A percentile compares a stretch with the other conserved stretches of the same genome.
phyloP scores from a whole-genome alignment of 345 rosid genomes.

The Zanthoxylum bungeanum region DNA sequence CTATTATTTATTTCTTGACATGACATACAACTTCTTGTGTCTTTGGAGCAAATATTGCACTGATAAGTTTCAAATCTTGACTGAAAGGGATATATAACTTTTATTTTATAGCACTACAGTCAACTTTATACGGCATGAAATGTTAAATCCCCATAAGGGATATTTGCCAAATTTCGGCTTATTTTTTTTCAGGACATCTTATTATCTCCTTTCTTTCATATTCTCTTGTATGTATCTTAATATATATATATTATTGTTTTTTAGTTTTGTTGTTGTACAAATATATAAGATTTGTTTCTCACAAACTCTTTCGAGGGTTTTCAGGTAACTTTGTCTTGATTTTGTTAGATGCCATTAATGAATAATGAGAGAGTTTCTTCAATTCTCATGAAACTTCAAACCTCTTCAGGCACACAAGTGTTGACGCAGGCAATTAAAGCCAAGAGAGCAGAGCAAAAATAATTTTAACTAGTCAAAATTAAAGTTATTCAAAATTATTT shows the following conservation, averaged over 20 bases:
- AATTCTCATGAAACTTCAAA: too few species aligned
- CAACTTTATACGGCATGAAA: constrained; percentile 14
- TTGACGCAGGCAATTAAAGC: too few species aligned
- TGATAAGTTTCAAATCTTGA: constrained; percentile 5
- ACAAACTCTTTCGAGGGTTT: background rate
- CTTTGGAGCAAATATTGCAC: background rate
- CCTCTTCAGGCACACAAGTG: too few species aligned
- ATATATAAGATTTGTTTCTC: background rate
- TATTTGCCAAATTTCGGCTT: background rate
- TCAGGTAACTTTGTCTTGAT: constrained; percentile 11
- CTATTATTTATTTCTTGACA: background rate
- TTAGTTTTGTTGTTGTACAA: too few species aligned
- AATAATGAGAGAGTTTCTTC: too few species aligned
- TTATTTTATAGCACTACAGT: background rate
- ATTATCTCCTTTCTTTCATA: background rate
- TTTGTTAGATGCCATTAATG: too few species aligned
- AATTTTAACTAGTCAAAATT: too few species aligned
- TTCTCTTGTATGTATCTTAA: background rate
- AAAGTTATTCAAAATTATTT: too few species aligned
- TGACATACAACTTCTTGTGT: background rate
- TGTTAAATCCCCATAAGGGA: too few species aligned
- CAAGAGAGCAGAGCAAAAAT: too few species aligned
- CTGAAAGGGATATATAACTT: background rate
- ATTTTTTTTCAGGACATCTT: background rate
- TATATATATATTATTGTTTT: too few species aligned